Percentiles rank a stretch among this genome's conserved stretches.
phyloP scores from a whole-genome alignment of 1,284 basidiomycete species.

The Trichosporon asahii region DNA sequence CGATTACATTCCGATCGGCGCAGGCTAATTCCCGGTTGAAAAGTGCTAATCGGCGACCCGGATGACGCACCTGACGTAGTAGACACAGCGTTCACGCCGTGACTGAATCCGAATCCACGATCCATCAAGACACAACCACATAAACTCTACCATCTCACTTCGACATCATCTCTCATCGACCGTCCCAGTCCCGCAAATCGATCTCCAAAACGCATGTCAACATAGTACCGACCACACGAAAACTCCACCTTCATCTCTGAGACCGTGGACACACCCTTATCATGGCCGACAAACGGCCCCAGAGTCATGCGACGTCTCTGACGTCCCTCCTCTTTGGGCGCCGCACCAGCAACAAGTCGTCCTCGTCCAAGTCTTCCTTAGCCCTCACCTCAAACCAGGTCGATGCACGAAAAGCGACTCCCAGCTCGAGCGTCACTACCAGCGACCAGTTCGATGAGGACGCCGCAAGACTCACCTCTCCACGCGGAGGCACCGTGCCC shows the following conservation, averaged over 20 bases:
- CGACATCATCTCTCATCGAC: not conserved
- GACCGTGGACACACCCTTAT: slow-evolving; percentile 5
- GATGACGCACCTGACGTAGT: slow-evolving; percentile 1
- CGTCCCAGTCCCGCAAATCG: not conserved
- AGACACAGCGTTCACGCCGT: not conserved
- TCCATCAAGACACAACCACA: not conserved
- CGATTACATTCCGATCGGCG: not conserved
- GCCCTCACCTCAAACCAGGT: slow-evolving; percentile 13
- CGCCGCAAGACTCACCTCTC: slow-evolving; percentile 11
- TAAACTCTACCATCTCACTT: not conserved
- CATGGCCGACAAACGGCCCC: slow-evolving; percentile 5
- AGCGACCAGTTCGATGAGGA: slow-evolving; percentile 22
- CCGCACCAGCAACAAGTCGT: slow-evolving; percentile 18
- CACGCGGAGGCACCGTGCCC: slow-evolving; percentile 15
- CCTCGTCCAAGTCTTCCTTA: slow-evolving; percentile 10
- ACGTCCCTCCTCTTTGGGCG: slow-evolving; percentile 27
- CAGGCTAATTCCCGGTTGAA: not conserved
- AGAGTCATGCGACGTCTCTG: slow-evolving; percentile 9
- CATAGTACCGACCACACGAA: not conserved
- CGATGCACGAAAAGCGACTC: slow-evolving; percentile 17
- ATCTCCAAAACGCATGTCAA: not conserved
- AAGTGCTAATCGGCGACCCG: not conserved
- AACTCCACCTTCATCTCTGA: not conserved
- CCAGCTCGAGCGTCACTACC: slow-evolving; percentile 17
- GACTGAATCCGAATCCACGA: not conserved